phyloP scores from a whole-genome alignment of 495 filamentous ascomycete genomes.

The Hyphodiscus hymeniophilus region DNA sequence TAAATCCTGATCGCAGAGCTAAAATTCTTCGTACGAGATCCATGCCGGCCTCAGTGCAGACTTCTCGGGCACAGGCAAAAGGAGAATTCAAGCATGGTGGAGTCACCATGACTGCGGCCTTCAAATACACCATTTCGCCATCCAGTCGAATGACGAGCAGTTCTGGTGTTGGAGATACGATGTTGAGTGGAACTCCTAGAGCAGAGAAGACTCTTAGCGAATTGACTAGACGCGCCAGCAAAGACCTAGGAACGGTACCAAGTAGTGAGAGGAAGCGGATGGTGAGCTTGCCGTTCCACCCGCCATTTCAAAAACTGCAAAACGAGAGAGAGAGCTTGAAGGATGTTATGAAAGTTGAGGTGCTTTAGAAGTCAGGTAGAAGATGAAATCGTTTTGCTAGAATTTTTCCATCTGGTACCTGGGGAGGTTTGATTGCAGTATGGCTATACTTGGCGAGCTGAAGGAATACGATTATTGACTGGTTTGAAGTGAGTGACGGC shows the following conservation, averaged over 20 bases:
- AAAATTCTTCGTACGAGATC: slow-evolving; percentile 3
- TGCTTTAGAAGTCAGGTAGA: too few species aligned
- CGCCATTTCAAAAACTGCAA: not conserved
- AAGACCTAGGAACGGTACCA: slow-evolving; percentile 1
- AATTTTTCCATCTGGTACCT: too few species aligned
- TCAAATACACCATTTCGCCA: not conserved
- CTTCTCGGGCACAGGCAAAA: not conserved
- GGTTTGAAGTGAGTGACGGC: too few species aligned
- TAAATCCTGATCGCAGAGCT: not conserved
- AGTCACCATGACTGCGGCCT: not conserved
- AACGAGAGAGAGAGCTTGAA: not conserved
- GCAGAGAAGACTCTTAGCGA: slow-evolving; percentile 1
- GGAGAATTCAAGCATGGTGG: not conserved
- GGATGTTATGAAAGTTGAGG: too few species aligned
- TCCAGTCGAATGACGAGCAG: not conserved
- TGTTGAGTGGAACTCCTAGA: not conserved
- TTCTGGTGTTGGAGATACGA: not conserved
- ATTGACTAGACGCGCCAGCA: slow-evolving; percentile 10
- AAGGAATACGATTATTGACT: too few species aligned
- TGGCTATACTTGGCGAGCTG: too few species aligned
- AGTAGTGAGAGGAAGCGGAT: slow-evolving; percentile 15
- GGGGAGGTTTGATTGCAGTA: too few species aligned
- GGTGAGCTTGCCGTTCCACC: slow-evolving; percentile 21
- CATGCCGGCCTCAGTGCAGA: not conserved
- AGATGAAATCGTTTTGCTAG: too few species aligned